Conservation (phyloP, 108 stramenopile species). For the Tribonema minus region DNA sequence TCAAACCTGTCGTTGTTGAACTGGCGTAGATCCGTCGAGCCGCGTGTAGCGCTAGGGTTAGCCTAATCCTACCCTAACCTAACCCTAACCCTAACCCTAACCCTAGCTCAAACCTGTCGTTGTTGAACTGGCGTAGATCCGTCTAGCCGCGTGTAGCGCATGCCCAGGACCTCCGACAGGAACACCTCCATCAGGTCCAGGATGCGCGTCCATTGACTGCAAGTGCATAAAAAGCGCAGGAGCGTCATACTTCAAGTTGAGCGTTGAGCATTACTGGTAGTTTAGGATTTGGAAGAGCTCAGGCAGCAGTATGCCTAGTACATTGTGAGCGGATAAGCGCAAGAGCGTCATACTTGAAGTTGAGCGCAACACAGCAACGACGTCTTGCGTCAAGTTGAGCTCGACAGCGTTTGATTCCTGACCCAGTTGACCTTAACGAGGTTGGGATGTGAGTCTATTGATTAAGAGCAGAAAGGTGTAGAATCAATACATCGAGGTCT, state of each 20-base stretch:
- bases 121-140: slow-evolving; percentile 82
- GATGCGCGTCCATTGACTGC: slow-evolving; percentile 81
- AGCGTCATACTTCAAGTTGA: neutral
- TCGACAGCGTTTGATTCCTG: too few species aligned
- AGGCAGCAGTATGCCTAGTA: neutral
- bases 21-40: too few species aligned
- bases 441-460: too few species aligned
- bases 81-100: too few species aligned
- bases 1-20: slow-evolving; percentile 83
- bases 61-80: too few species aligned
- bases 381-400: neutral
- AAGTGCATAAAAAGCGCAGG: neutral
- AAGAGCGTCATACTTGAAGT: neutral
- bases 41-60: too few species aligned
- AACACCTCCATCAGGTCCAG: slow-evolving; percentile 85
- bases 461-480: too few species aligned
- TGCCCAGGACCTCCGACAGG: slow-evolving; percentile 6
- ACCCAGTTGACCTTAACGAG: too few species aligned
- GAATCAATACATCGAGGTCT: too few species aligned
- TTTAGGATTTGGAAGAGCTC: neutral
- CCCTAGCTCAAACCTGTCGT: too few species aligned
- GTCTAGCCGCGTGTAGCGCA: slow-evolving; percentile 88
- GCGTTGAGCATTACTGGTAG: neutral
- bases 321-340: neutral
- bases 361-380: neutral